phyloP scores from a whole-genome alignment of 2,329 filamentous ascomycete genomes.

The Diaporthe caulivora region DNA sequence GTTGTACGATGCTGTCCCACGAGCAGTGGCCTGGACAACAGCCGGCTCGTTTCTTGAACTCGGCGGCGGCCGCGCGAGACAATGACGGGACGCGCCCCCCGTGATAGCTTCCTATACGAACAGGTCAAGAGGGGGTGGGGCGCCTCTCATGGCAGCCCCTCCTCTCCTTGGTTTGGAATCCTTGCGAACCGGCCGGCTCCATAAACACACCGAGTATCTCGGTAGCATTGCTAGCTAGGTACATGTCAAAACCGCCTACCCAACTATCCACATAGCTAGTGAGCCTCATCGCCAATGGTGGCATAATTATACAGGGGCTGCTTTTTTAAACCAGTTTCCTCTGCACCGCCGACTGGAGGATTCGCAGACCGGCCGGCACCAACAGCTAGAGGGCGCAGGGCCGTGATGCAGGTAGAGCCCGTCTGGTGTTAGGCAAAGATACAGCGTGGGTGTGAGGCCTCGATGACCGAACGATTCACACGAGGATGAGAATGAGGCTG shows the following conservation, averaged over 20 bases:
- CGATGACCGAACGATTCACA: not conserved
- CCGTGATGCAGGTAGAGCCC: not conserved
- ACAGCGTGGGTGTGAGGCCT: too few species aligned
- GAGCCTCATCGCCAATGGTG: not conserved
- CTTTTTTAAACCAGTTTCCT: not conserved
- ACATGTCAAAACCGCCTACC: not conserved
- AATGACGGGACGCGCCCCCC: conserved; percentile 17
- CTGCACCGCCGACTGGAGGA: not conserved
- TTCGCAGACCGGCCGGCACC: not conserved
- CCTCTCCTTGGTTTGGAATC: not conserved
- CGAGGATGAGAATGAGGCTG: not conserved
- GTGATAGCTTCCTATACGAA: conserved; percentile 11
- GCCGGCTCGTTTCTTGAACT: not conserved
- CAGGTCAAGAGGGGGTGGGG: not conserved
- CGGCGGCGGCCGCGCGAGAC: conserved; percentile 23
- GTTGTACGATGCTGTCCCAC: conserved; percentile 19
- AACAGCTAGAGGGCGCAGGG: not conserved
- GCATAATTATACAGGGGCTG: conserved; percentile 2
- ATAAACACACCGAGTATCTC: not conserved
- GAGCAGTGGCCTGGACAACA: not conserved
- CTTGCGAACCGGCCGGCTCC: not conserved
- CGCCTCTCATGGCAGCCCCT: not conserved
- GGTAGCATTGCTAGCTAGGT: not conserved
- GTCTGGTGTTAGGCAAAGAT: not conserved
- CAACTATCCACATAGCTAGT: too few species aligned